Base-by-base conservation (phyloP, 2,329 filamentous ascomycete species). In the Lizonia empirigonia region DNA sequence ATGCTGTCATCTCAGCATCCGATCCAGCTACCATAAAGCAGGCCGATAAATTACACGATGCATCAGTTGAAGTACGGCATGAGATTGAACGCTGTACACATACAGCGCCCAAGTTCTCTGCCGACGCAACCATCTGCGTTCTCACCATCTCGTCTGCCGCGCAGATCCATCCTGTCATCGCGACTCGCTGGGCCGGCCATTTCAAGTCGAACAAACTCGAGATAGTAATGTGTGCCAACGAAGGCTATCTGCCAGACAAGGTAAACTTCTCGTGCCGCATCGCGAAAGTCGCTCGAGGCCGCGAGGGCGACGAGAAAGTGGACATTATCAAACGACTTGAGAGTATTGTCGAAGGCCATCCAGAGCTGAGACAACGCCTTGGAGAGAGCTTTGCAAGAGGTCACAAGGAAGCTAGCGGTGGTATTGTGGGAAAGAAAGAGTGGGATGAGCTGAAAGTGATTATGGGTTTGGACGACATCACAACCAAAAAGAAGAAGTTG, bases 261-360 rank as follows among this genome's bases (percentile, higher is more conserved):
- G 85, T 89, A 19, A 86, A 87, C 61, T 89, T 89, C 70, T 86
- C 83, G 1, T 88, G 86, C 56, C 80, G 86, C 2, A 73, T 88
- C 6, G 79, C 85, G 0, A 76, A 80, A 37, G 81, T 78, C 50
- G 85, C 85, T 2, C 73, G 80, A 51, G 76, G 70, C 13, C 73
- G 77, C 22, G 78, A 83, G 13, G 65, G 67, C 0, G 59, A 62
- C 2, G 78, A 79, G 3, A 80, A 82, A 1, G 82, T 88, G 8
- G 82, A 88, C 51, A 86, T 88, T 45, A 87, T 88, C 44, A 77
- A 82, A 59, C 79, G 78, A 2, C 61, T 88, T 20, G 77, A 78
- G 59, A 75, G 68, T 1, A 78, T 84, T 34, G 85, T 82, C 5
- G 60, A 52, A n/a, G 55, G 54, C 5, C 44, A 70, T n/a, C 44